phyloP scores from a whole-genome alignment of 768 basidiomycete species.

The Lentinula sp. region DNA sequence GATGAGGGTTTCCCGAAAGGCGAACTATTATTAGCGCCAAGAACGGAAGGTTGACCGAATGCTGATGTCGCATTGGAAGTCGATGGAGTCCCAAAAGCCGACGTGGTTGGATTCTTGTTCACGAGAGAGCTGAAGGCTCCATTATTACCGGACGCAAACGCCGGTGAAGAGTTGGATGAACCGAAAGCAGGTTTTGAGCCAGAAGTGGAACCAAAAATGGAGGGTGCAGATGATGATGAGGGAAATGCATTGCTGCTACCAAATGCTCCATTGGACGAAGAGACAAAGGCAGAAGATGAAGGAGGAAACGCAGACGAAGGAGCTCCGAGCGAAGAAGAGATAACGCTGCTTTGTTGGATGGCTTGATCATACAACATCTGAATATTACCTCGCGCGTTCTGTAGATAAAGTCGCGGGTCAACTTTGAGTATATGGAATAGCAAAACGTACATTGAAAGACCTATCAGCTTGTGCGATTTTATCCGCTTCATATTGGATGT shows the following conservation, averaged over 20 bases:
- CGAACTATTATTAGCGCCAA: neutral
- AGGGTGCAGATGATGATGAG: conserved; percentile 15
- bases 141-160: conserved; percentile 7
- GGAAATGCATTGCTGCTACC: conserved; percentile 28
- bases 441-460: conserved; percentile 28
- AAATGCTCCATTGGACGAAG: conserved; percentile 16
- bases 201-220: conserved; percentile 16
- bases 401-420: neutral
- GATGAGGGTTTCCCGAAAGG: neutral
- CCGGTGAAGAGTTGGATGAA: neutral
- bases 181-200: neutral
- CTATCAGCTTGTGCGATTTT: conserved; percentile 50
- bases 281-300: conserved; percentile 15
- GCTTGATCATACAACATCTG: conserved; percentile 49
- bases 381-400: conserved; percentile 46
- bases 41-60: conserved; percentile 4
- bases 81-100: conserved; percentile 15
- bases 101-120: neutral
- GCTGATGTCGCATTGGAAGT: conserved; percentile 13
- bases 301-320: conserved; percentile 12
- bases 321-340: conserved; percentile 4
- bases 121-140: conserved; percentile 1
- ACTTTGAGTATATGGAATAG: neutral
- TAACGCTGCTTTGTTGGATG: conserved; percentile 28
- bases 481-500: conserved; percentile 55